Evolutionary conservation across 1,284 basidiomycete species (phyloP), one percentile per base, ranked within the genome.

Genomic region (Tetrapyrgos nigripes): DNA sequence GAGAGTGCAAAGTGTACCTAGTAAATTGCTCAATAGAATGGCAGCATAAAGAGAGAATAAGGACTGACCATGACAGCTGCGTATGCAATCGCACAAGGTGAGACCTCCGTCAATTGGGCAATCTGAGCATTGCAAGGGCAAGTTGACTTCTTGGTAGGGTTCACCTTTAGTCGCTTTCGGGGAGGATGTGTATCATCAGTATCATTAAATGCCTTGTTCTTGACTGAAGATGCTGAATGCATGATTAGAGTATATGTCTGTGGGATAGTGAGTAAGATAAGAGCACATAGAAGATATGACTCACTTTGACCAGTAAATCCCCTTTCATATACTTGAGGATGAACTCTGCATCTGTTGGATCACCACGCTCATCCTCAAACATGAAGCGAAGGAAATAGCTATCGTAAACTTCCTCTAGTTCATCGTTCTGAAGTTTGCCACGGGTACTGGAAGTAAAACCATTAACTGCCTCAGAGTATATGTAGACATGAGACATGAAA

Each of bases 261-360:
- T 24, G 29, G 13, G 37, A 51, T 13, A 51, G 5, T 8, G 9
- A 37, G 31, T 61, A 50, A 46, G 40, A 33, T 29, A 45, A 31
- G 51, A 17, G 48, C 21, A 40, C 19, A 40, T 40, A 5, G 4
- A 4, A 17, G 37, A 6, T 17, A 6, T 19, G 29, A 57, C 64
- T 17, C 46, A 70, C 70, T 61, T 64, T 62, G 11, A 72, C 6
- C 0, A 73, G 57, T 1, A 71, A 29, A 14, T 44, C 6, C 68
- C 66, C 43, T 66, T 64, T 46, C 72, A 62, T 64, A 64, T 1
- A 66, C 67, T 9, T 58, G 26, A n/a, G n/a, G n/a, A n/a, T n/a
- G n/a, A n/a, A n/a, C 24, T 63, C 65, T 9, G 66, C 57, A 27
- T 59, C 40, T 2, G 23, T 37, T 0, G 51, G 43, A 50, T 72